Conservation (phyloP, 139 green algal genomes). For the Chlorella sp. region DNA sequence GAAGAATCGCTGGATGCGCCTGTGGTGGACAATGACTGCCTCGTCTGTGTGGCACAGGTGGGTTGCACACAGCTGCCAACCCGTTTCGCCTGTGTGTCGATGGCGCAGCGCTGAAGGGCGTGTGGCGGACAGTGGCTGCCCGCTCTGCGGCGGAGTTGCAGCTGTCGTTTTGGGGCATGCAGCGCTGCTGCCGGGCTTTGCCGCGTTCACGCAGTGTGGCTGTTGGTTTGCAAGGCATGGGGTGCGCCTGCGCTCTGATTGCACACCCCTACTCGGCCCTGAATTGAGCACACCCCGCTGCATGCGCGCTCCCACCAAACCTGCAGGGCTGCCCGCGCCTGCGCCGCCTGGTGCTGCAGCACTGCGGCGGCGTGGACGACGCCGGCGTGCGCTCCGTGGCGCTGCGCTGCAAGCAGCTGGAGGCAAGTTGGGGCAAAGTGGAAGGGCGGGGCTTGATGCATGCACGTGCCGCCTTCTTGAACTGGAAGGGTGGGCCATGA, state of each 20-base stretch:
- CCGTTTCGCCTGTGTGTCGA: too few species aligned
- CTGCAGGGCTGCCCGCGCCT: conserved; percentile 16
- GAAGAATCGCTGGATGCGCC: conserved; percentile 36
- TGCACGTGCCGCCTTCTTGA: not conserved
- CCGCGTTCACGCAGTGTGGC: too few species aligned
- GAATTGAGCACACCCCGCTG: too few species aligned
- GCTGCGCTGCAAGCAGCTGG: conserved; percentile 22
- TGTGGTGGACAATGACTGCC: conserved; percentile 30
- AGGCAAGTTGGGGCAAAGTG: not conserved
- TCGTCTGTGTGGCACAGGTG: conserved; percentile 12
- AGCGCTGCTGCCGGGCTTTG: too few species aligned
- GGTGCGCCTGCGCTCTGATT: too few species aligned
- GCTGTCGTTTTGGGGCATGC: not conserved
- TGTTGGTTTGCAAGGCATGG: too few species aligned
- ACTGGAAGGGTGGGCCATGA: not conserved
- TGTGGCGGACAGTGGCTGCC: too few species aligned
- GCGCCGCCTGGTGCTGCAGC: conserved; percentile 18
- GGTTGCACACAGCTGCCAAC: too few species aligned
- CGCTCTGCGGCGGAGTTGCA: not conserved
- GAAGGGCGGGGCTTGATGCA: not conserved
- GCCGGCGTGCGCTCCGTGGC: not conserved
- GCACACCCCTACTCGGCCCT: too few species aligned
- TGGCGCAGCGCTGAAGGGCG: too few species aligned
- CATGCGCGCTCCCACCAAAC: too few species aligned
- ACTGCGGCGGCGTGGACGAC: conserved; percentile 27